Percentiles rank a stretch among this genome's conserved stretches.
phyloP scores from a whole-genome alignment of 352 stramenopile genomes.

The Globisporangium abappressorium region DNA sequence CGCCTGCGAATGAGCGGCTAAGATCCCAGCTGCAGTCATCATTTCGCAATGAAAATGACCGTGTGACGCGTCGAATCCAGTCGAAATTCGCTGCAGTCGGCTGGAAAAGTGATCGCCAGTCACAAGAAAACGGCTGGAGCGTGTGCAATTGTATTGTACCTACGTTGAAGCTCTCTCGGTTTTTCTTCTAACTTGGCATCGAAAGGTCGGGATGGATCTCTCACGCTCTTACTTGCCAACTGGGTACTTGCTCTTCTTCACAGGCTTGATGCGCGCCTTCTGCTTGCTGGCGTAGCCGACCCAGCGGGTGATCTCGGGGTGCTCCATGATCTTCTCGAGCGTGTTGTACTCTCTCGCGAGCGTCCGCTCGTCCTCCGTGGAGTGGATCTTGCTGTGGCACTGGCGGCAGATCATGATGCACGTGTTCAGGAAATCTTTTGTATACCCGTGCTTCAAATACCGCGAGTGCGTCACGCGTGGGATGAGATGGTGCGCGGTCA shows the following conservation, averaged over 20 bases:
- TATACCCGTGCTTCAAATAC: slow-evolving; percentile 81
- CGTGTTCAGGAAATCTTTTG: slow-evolving; percentile 72
- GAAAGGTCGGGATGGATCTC: neutral
- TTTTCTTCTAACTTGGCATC: neutral
- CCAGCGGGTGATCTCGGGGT: slow-evolving; percentile 87
- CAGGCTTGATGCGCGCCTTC: slow-evolving; percentile 55
- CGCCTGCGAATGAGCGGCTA: neutral
- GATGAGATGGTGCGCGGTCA: slow-evolving; percentile 93
- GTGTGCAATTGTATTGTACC: neutral
- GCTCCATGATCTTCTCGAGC: slow-evolving; percentile 88
- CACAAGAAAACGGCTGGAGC: too few species aligned
- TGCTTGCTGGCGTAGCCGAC: slow-evolving; percentile 91
- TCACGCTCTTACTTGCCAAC: slow-evolving; percentile 30
- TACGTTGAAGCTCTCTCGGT: neutral
- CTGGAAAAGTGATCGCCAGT: neutral
- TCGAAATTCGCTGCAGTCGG: neutral
- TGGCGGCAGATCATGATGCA: slow-evolving; percentile 90
- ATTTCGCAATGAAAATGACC: neutral
- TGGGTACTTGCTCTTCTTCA: slow-evolving; percentile 59
- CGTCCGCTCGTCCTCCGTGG: slow-evolving; percentile 86
- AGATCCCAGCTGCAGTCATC: neutral
- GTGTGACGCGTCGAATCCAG: neutral
- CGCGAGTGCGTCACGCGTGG: slow-evolving; percentile 78
- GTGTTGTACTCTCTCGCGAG: slow-evolving; percentile 90
- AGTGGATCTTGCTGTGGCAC: slow-evolving; percentile 92